Evolutionary conservation across 1,284 basidiomycete genomes (phyloP).

Genomic region (Ganoderma multipileum): DNA sequence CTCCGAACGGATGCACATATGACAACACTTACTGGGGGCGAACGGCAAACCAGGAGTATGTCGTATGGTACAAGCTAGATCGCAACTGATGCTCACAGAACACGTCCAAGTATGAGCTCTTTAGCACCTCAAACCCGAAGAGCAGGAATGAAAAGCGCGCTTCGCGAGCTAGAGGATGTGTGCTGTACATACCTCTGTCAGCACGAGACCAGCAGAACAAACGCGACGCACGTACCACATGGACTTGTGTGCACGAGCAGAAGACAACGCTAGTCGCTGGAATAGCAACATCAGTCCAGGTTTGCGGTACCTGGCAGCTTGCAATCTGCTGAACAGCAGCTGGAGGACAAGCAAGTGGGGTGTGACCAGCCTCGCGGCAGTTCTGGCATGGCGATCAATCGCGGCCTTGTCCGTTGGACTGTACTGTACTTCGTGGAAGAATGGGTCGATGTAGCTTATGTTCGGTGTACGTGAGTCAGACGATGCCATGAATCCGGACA

Average conservation of each 20-base stretch:
- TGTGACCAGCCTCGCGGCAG: constrained; percentile 78
- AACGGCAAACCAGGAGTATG: constrained; percentile 93
- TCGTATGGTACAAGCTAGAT: constrained; percentile 79
- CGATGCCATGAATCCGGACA: background rate
- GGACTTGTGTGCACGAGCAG: constrained; percentile 67
- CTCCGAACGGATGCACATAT: background rate
- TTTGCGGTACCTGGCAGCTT: constrained; percentile 91
- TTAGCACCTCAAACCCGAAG: constrained; percentile 93
- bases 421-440: constrained; percentile 88
- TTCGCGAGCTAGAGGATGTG: constrained; percentile 92
- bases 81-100: constrained; percentile 84
- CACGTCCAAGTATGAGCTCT: constrained; percentile 87
- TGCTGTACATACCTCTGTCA: constrained; percentile 55
- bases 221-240: constrained; percentile 71
- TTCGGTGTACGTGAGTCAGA: background rate
- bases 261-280: constrained; percentile 84
- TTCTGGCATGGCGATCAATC: constrained; percentile 77
- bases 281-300: constrained; percentile 88
- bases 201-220: background rate
- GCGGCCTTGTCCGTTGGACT: constrained; percentile 89
- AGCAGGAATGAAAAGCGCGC: constrained; percentile 88
- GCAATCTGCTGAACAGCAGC: constrained; percentile 92
- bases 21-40: constrained; percentile 76
- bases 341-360: constrained; percentile 90
- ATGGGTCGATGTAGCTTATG: constrained; percentile 86